Percentiles rank a stretch among this genome's conserved stretches.
Conservation (phyloP, 2,329 filamentous ascomycete genomes). For the Purpureocillium takamizusanense region DNA sequence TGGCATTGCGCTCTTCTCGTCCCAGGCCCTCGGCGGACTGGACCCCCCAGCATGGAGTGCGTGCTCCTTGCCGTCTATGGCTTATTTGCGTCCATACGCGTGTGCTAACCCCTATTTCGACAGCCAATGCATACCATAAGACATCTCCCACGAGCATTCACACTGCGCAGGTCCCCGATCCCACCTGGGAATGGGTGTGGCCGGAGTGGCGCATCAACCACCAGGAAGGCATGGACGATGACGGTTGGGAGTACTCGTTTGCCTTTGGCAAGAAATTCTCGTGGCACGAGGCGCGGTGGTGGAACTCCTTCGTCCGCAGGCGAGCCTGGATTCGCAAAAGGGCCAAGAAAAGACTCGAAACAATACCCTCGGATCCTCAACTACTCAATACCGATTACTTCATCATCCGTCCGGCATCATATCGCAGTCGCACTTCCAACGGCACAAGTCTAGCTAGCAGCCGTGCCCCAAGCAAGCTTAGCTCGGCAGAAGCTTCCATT, state of each 20-base stretch:
- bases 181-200: constrained; percentile 86
- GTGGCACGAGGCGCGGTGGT: constrained; percentile 91
- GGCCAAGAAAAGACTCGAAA: constrained; percentile 45
- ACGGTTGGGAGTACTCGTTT: constrained; percentile 95
- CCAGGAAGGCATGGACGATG: constrained; percentile 71
- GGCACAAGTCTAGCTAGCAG: constrained; percentile 26
- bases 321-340: constrained; percentile 81
- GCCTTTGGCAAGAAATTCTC: constrained; percentile 65
- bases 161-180: constrained; percentile 88
- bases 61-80: constrained; percentile 5
- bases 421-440: constrained; percentile 19
- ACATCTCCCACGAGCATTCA: constrained; percentile 59
- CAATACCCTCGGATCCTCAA: constrained; percentile 46
- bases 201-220: constrained; percentile 56
- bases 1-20: constrained; percentile 82
- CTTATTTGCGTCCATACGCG: not conserved
- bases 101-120: constrained; percentile 4
- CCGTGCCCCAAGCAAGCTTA: constrained; percentile 23
- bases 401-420: constrained; percentile 53
- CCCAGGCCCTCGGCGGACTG: constrained; percentile 72
- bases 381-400: constrained; percentile 74
- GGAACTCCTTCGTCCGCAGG: constrained; percentile 87
- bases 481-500: constrained; percentile 24
- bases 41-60: constrained; percentile 76
- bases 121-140: constrained; percentile 54